Evolutionary conservation across 2,329 filamentous ascomycete genomes (phyloP).

Genomic region (Aotearoamyces nothofagi): DNA sequence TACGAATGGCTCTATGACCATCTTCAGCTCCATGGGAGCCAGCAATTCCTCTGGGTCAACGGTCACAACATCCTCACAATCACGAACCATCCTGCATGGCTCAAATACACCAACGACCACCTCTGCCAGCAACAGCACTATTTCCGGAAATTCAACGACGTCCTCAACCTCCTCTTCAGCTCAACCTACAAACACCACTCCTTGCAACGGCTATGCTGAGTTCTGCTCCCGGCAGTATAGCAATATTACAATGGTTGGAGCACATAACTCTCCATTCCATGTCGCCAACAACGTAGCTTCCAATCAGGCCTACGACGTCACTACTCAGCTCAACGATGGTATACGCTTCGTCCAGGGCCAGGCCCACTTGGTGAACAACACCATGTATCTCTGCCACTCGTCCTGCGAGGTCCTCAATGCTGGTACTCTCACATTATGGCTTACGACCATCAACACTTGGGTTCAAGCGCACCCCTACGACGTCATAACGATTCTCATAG

Average conservation of each 20-base stretch:
- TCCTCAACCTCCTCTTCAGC: conserved; percentile 27
- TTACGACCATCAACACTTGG: conserved; percentile 54
- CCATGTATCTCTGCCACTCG: conserved; percentile 66
- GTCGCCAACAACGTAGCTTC: conserved; percentile 53
- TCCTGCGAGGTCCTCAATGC: conserved; percentile 65
- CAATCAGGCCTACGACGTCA: conserved; percentile 55
- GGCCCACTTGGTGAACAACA: conserved; percentile 41
- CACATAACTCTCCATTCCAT: conserved; percentile 70
- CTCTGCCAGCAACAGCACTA: conserved; percentile 28
- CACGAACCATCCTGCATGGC: conserved; percentile 22
- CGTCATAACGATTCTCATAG: conserved; percentile 69
- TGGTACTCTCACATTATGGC: conserved; percentile 59
- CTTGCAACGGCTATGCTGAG: conserved; percentile 63
- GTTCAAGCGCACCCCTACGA: conserved; percentile 64
- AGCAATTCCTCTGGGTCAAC: conserved; percentile 12
- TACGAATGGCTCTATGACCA: conserved; percentile 10
- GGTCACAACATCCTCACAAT: conserved; percentile 22
- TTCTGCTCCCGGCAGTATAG: conserved; percentile 60
- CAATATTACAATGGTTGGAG: conserved; percentile 62
- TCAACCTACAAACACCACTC: conserved; percentile 40
- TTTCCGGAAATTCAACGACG: conserved; percentile 27
- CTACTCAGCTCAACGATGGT: conserved; percentile 59
- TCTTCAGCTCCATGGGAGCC: conserved; percentile 12
- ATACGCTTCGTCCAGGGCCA: conserved; percentile 45
- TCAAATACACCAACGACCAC: conserved; percentile 12